Conservation (phyloP, 148 eudicot genomes). For the Persicaria maculosa region DNA sequence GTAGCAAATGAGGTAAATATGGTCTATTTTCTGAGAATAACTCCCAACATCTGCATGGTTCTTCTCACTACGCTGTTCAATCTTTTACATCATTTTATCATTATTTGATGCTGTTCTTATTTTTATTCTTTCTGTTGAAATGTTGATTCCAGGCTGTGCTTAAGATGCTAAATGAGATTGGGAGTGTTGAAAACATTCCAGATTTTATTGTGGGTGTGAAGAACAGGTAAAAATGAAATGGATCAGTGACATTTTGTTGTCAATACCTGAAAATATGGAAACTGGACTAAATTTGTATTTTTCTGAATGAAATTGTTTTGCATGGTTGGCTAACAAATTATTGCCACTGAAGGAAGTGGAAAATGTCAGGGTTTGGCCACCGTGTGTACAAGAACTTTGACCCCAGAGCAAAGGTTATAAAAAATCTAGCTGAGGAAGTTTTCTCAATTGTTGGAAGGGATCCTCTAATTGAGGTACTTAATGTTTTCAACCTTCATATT, state of each 20-base stretch:
- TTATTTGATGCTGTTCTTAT: background rate
- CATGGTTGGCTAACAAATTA: background rate
- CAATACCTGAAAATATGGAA: background rate
- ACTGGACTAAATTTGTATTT: background rate
- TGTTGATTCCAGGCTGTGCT: constrained; percentile 62
- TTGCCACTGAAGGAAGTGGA: constrained; percentile 56
- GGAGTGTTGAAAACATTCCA: constrained; percentile 85
- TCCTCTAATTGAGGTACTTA: constrained; percentile 91
- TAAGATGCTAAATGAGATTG: constrained; percentile 92
- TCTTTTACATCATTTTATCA: background rate
- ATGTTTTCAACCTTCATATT: background rate
- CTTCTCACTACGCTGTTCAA: background rate
- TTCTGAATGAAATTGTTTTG: constrained; percentile 4
- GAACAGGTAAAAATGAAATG: constrained; percentile 45
- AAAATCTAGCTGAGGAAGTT: constrained; percentile 94
- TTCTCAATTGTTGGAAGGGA: constrained; percentile 96
- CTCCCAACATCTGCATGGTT: background rate
- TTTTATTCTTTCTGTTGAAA: background rate
- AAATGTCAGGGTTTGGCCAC: constrained; percentile 99
- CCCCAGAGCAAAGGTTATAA: constrained; percentile 94
- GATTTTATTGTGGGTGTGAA: constrained; percentile 98
- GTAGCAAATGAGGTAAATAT: constrained; percentile 92
- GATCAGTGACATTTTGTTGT: background rate
- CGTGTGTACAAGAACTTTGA: constrained; percentile 98
- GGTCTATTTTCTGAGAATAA: background rate